Evolutionary conservation across 768 basidiomycete species (phyloP), one percentile per base, ranked within the genome.

Genomic region (Lactarius sp.): DNA sequence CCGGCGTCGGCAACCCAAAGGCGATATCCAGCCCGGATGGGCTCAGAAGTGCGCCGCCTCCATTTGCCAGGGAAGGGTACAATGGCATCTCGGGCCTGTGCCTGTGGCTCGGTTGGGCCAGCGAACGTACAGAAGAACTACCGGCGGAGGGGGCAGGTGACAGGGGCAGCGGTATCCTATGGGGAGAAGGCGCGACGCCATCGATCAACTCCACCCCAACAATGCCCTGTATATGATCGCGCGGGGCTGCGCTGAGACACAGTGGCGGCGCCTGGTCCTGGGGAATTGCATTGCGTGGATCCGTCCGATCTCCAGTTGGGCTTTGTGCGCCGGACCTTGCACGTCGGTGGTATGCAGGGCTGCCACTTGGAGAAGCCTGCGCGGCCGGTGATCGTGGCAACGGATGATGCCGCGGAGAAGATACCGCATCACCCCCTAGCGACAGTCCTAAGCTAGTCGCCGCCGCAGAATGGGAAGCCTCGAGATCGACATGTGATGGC

Each of bases 91-190:
- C 18, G 4, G 64, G 54, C 1, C 8, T 60, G 13, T 5, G 22
- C 34, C 64, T 47, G 50, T 65, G 64, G 16, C 49, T 51, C 20
- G 64, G 64, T 36, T 65, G 64, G 47, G 14, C n/a, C 27, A 42
- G 63, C 54, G 44, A 41, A 20, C 41, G 63, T 41, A 31, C 5
- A 5, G 33, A 31, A 2, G 53, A 20, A 5, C 33, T 12, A 13
- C 47, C 6, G 7, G 34, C 22, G 6, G 56, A 64, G 0, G 49
- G 18, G 16, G 27, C 18, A 22, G 59, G 59, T n/a, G 64, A 65
- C 1, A 13, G 34, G 10, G 64, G 54, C 10, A 64, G 63, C 10
- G 46, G 63, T n/a, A 60, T 20, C 9, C 18, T n/a, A 12, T 6
- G 37, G 5, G 42, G 52, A 8, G 58, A 64, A 37, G 42, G 39